Base-by-base conservation (phyloP, 2,329 filamentous ascomycete species). In the Ophiostoma ips region DNA sequence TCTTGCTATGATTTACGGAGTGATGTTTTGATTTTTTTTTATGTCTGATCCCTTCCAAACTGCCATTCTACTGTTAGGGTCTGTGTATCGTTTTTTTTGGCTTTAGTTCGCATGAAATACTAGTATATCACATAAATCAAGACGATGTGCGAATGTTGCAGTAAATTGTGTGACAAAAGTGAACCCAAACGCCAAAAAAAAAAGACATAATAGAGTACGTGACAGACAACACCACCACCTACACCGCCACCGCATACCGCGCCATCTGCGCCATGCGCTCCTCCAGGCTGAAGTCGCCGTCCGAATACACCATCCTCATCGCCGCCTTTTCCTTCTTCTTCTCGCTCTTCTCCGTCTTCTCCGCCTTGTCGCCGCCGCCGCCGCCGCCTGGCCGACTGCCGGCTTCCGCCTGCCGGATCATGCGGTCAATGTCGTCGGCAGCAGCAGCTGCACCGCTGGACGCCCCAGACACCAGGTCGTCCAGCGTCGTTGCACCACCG, bases 181-280 rank as follows among this genome's bases (percentile, higher is more conserved):
- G 4, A 28, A 5, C 24, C 24, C 24, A 28, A 28, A 28, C 24
- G 24, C 24, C 24, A 28, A 8, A 28, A 28, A 28, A 4, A 28
- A 28, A 28, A 28, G 8, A 28, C 24, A 28, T 28, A 4, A 28
- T 28, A 4, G 24, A 28, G n/a, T n/a, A 28, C 24, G 4, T 28
- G 8, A 28, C 24, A 28, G 5, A 28, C 4, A 28, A 28, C 24
- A n/a, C n/a, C 30, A 31, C 30, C 11, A 31, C 6, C 13, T 45
- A 49, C 18, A 38, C 44, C 3, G 50, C 52, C 21, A 55, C 46
- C 0, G 81, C 79, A 69, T 94, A 95, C 65, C 79, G 81, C 54
- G 84, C 72, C 68, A 92, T 69, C 61, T 71, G 68, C 28, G 87
- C 83, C 85, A 94, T 88, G 67, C 82, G 87, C 73, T 95, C 89